Evolutionary conservation across 441 rosid genomes (phyloP).

Genomic region (Pelargonium citronellum): DNA sequence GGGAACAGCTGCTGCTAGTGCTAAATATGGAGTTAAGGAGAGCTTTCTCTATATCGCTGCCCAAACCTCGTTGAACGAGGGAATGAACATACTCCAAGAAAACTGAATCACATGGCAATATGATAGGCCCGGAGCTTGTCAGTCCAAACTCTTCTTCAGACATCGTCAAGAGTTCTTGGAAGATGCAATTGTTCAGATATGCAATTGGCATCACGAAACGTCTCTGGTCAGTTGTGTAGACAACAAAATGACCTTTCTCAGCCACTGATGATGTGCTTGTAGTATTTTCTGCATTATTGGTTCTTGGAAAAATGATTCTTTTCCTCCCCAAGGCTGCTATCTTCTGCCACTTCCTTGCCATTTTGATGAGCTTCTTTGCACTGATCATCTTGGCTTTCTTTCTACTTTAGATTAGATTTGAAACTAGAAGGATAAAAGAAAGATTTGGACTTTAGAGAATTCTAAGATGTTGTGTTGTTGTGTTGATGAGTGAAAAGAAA

Average conservation of each 20-base stretch:
- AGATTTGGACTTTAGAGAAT: neutral
- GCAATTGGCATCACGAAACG: conserved; percentile 25
- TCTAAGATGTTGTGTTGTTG: neutral
- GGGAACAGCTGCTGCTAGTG: no score
- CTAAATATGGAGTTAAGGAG: no score
- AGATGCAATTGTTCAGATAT: conserved; percentile 18
- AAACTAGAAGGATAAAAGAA: neutral
- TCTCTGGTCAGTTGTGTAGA: neutral
- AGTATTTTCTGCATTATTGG: neutral
- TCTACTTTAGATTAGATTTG: no score
- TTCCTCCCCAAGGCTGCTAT: no score
- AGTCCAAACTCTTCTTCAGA: conserved; percentile 13
- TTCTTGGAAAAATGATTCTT: neutral
- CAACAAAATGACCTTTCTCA: neutral
- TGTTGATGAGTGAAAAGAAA: neutral
- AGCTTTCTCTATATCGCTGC: conserved; percentile 8
- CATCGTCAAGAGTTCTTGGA: no score
- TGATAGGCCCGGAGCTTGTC: conserved; percentile 12
- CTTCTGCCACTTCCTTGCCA: conserved; percentile 35
- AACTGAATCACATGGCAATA: conserved; percentile 11
- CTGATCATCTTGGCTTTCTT: conserved; percentile 22
- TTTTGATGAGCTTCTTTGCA: conserved; percentile 24
- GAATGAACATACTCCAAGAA: conserved; percentile 8
- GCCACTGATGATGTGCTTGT: neutral
- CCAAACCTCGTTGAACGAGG: neutral